Evolutionary conservation across 108 stramenopile genomes (phyloP).

Genomic region (Nitzschia sp.): DNA sequence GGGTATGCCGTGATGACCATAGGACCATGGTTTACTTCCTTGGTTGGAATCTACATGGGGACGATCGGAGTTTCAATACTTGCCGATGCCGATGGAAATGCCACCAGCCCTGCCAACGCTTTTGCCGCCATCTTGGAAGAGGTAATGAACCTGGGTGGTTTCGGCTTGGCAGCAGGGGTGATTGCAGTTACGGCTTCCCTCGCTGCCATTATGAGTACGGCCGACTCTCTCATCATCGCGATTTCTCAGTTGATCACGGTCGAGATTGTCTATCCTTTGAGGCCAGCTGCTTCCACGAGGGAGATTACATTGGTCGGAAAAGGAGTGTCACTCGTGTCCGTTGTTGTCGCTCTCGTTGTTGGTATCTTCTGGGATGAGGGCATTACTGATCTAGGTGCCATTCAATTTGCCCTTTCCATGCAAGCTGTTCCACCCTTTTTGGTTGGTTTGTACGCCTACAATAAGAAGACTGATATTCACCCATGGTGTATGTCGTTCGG

Average conservation of each 20-base stretch:
- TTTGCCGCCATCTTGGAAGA: slow-evolving; percentile 36
- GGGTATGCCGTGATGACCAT: slow-evolving; percentile 16
- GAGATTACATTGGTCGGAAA: slow-evolving; percentile 21
- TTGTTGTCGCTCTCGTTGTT: background rate
- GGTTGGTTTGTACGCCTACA: slow-evolving; percentile 19
- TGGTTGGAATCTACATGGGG: slow-evolving; percentile 46
- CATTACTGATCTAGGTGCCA: slow-evolving; percentile 11
- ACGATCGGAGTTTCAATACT: slow-evolving; percentile 36
- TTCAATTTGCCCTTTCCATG: slow-evolving; percentile 24
- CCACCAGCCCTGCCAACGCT: slow-evolving; percentile 5
- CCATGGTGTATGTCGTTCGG: slow-evolving; percentile 11
- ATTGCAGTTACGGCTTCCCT: slow-evolving; percentile 39
- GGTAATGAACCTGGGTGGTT: slow-evolving; percentile 28
- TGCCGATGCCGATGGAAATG: slow-evolving; percentile 7
- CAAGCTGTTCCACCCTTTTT: slow-evolving; percentile 29
- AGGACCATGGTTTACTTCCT: slow-evolving; percentile 28
- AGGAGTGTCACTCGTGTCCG: slow-evolving; percentile 17
- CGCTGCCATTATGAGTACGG: slow-evolving; percentile 52
- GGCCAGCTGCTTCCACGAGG: background rate
- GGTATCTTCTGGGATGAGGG: slow-evolving; percentile 22
- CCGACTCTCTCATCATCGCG: slow-evolving; percentile 48
- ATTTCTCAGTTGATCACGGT: slow-evolving; percentile 37
- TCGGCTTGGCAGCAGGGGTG: slow-evolving; percentile 23
- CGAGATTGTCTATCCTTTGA: slow-evolving; percentile 35
- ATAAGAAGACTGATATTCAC: slow-evolving; percentile 8